Conservation (phyloP, 2,329 filamentous ascomycete species). For the Aspergillus fijiensis region DNA sequence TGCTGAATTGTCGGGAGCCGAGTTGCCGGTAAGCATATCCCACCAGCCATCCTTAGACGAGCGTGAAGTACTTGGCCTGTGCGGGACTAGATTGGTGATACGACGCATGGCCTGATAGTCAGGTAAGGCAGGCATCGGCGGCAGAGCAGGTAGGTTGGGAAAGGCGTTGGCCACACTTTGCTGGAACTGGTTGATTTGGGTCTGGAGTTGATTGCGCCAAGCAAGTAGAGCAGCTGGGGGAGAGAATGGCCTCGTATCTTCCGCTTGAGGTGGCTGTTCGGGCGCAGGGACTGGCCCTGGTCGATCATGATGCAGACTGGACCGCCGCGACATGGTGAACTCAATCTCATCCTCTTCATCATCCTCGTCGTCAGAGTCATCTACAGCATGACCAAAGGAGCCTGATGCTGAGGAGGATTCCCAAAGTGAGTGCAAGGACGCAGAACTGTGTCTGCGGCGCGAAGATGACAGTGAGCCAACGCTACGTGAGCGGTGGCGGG, state of each 20-base stretch:
- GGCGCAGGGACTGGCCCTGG: slow-evolving; percentile 22
- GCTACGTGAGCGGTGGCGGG: slow-evolving; percentile 67
- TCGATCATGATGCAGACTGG: slow-evolving; percentile 38
- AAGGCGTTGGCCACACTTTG: slow-evolving; percentile 67
- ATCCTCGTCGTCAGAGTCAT: slow-evolving; percentile 38
- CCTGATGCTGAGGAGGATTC: slow-evolving; percentile 53
- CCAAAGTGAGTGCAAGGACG: slow-evolving; percentile 67
- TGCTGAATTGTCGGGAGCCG: slow-evolving; percentile 21
- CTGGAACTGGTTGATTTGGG: slow-evolving; percentile 75
- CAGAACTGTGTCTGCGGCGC: slow-evolving; percentile 58
- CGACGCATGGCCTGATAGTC: slow-evolving; percentile 74
- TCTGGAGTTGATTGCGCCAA: slow-evolving; percentile 70
- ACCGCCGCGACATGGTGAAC: slow-evolving; percentile 34
- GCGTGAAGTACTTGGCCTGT: slow-evolving; percentile 55
- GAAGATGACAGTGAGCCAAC: slow-evolving; percentile 55
- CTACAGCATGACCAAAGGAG: slow-evolving; percentile 46
- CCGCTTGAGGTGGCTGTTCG: slow-evolving; percentile 28
- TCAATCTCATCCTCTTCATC: slow-evolving; percentile 28
- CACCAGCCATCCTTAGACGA: slow-evolving; percentile 58
- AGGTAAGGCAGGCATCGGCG: slow-evolving; percentile 63
- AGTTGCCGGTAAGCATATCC: slow-evolving; percentile 60
- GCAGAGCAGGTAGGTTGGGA: slow-evolving; percentile 60
- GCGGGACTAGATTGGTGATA: slow-evolving; percentile 71
- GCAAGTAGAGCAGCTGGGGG: slow-evolving; percentile 66
- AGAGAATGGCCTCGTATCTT: slow-evolving; percentile 40